phyloP scores from a whole-genome alignment of 345 rosid genomes.

The Citrus australasica region DNA sequence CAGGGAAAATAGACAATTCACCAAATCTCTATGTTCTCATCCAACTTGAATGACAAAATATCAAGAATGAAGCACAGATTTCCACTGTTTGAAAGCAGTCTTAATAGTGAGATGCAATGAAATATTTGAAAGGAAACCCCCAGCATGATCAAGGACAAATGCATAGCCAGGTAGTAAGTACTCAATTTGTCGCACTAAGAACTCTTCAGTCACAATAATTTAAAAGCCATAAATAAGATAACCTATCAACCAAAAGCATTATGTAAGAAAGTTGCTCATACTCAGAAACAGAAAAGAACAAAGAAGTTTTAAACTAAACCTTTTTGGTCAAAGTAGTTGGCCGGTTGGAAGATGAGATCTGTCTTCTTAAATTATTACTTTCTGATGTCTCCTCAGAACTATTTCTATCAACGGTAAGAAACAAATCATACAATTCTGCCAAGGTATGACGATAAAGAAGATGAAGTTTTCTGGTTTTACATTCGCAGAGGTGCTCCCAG shows the following conservation, averaged over 20 bases:
- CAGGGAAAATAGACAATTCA: not conserved
- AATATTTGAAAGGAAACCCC: not conserved
- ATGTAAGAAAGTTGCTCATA: not conserved
- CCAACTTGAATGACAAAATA: not conserved
- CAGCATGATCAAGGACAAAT: not conserved
- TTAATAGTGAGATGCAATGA: not conserved
- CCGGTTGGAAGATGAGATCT: conserved; percentile 39
- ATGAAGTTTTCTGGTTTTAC: conserved; percentile 58
- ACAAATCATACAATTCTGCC: conserved; percentile 61
- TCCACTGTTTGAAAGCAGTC: not conserved
- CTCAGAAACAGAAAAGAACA: not conserved
- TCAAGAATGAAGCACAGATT: not conserved
- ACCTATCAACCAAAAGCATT: not conserved
- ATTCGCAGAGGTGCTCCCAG: conserved; percentile 86
- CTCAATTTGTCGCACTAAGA: not conserved
- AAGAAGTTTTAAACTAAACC: conserved; percentile 33
- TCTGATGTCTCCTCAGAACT: conserved; percentile 31
- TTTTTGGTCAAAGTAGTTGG: conserved; percentile 44
- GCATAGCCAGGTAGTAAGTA: not conserved
- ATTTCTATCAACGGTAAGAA: conserved; percentile 39
- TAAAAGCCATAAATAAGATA: not conserved
- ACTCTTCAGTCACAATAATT: not conserved
- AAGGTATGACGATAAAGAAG: conserved; percentile 79
- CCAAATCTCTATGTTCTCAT: not conserved
- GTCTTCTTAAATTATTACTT: conserved; percentile 30